Evolutionary conservation across 2,329 filamentous ascomycete species (phyloP), one percentile per base, ranked within the genome.

Genomic region (Monilinia vaccinii-corymbosi): DNA sequence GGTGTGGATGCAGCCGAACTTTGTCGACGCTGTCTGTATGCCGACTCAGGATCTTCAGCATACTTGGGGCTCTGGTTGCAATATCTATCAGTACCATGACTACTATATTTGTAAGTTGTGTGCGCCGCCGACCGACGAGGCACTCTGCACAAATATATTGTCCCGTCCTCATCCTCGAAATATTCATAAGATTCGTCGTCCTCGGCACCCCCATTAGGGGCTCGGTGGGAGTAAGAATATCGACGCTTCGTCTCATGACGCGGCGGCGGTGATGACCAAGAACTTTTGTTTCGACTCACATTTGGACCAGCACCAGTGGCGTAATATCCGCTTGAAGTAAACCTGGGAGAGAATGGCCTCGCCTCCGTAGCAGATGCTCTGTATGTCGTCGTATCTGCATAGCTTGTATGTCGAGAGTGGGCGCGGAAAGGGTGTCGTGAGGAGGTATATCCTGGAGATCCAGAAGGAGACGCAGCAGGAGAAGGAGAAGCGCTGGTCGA

Each of bases 251-350:
- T 50, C 63, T 68, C 65, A 64, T 64, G 60, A 61, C 66, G 69
- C 58, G 68, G 66, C 61, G 63, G 65, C 40, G 52, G 40, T 62
- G 64, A 62, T 61, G 70, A 65, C 67, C 68, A 70, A 66, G 69
- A 70, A 70, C 65, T 68, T 69, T 70, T 59, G 61, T 71, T 71
- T 70, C 70, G 68, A 71, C 70, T 71, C 70, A 72, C 70, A 71
- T 72, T 71, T 66, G 71, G 69, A 69, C 69, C 69, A 67, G 71
- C 69, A 69, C 69, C 68, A 66, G 71, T 73, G 61, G 71, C 68
- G 64, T 73, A 73, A 60, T 71, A 63, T 66, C 71, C 71, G 61
- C 64, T 70, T 52, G 70, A 71, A 61, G 68, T 71, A 64, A 71
- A 73, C 63, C 71, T 68, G 49, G 71, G 71, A 32, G 70, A 72